Percentiles rank a stretch among this genome's conserved stretches.
These are phyloP conservation scores for Ogataea sp. DNA, from an alignment of 805 yeast species.

Conservation along the genomic window DNA sequence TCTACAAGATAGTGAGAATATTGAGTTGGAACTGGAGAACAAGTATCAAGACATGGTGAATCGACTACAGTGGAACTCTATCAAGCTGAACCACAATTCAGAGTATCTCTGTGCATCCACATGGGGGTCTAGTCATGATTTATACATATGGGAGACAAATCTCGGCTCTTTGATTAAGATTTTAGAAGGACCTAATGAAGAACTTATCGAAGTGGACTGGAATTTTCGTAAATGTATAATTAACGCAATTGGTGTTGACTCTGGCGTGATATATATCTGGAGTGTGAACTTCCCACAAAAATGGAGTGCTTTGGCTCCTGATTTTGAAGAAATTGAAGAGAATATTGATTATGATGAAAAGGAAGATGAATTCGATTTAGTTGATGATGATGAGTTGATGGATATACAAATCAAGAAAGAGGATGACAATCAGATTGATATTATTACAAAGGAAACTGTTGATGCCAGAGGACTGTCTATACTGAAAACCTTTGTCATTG, in stretches of 20 bases:
- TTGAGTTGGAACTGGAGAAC: conserved; percentile 58
- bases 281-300: conserved; percentile 75
- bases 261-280: conserved; percentile 81
- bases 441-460: conserved; percentile 48
- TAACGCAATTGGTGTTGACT: conserved; percentile 78
- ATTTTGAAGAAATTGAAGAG: conserved; percentile 89
- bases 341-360: conserved; percentile 80
- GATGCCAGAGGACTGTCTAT: conserved; percentile 71
- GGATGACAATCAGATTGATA: conserved; percentile 56
- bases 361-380: conserved; percentile 87
- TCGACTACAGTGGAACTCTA: conserved; percentile 80
- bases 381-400: conserved; percentile 56
- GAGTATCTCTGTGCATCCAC: conserved; percentile 89
- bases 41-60: conserved; percentile 88
- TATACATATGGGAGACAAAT: conserved; percentile 88
- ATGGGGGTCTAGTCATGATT: conserved; percentile 79
- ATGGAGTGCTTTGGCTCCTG: conserved; percentile 97
- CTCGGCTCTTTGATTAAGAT: conserved; percentile 86
- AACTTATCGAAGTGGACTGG: conserved; percentile 82
- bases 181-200: conserved; percentile 86
- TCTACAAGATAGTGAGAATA: conserved; percentile 30
- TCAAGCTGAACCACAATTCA: conserved; percentile 62
- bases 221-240: conserved; percentile 66
- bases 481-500: conserved; percentile 48
- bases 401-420: conserved; percentile 56